Base-by-base conservation (phyloP, 345 rosid genomes). In the Murraya paniculata region DNA sequence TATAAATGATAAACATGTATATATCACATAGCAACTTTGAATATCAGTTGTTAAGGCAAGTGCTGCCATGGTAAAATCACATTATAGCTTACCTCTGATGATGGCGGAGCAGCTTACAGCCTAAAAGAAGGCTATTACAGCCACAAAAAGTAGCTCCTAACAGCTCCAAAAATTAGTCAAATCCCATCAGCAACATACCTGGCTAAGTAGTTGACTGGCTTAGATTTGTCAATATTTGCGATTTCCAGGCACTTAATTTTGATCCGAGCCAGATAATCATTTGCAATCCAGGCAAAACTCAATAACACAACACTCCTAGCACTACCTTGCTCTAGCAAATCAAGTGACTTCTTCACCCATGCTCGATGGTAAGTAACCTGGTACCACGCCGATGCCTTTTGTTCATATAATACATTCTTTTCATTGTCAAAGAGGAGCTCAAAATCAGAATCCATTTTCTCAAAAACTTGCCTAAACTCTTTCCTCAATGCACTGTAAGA, bases 381-480 rank as follows among this genome's bases (percentile, higher is more conserved):
- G 80, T 95, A 96, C 97, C 97, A 91, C 1, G 97, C 98, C 1
- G 99, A 92, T 56, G 98, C 99, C 88, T 91, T 95, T 19, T 56
- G 84, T 86, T 95, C 98, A 68, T 87, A 92, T 31, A 82, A 10
- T 11, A 58, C 1, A 68, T 82, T 92, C 82, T 82, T 92, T 72
- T 87, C 92, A 28, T 88, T 95, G 58, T 89, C 95, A 30, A 81
- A 48, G 61, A 89, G 86, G 57, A 77, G 83, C 85, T 84, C 91
- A 0, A 81, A 78, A n/a, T 86, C 91, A 0, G 67, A 39, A 58
- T 72, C 87, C 86, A 89, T 78, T 35, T 77, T 77, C 84, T 91
- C 95, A 7, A 93, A 93, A 18, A 80, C 68, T 64, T 86, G 90
- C 77, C 95, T 82, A 77, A 89, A 94, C 72, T 95, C 98, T 84